Evolutionary conservation across 768 basidiomycete genomes (phyloP).

Genomic region (Auriculariales sp.): DNA sequence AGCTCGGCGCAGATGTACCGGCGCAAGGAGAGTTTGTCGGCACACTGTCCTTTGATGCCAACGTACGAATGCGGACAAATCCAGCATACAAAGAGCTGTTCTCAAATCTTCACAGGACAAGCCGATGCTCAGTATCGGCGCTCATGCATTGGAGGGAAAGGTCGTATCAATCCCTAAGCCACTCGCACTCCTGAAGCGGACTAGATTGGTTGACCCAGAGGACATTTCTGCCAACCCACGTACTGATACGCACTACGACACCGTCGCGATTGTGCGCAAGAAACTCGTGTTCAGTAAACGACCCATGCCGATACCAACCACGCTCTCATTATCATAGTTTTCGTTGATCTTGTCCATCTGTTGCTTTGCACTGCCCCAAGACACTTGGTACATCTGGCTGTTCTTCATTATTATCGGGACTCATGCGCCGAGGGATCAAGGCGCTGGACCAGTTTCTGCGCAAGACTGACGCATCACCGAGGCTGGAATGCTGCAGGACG

Average conservation of each 20-base stretch:
- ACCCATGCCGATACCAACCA: slow-evolving; percentile 48
- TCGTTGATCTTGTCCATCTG: not conserved
- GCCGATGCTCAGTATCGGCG: slow-evolving; percentile 68
- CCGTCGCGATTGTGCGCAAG: slow-evolving; percentile 58
- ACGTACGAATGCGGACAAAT: no score
- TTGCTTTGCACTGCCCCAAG: no score
- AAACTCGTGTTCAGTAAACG: slow-evolving; percentile 77
- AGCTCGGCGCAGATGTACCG: slow-evolving; percentile 38
- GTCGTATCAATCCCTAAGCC: slow-evolving; percentile 64
- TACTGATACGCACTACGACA: slow-evolving; percentile 32
- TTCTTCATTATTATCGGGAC: no score
- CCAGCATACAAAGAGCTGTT: no score
- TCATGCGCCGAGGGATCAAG: no score
- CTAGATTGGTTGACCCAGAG: slow-evolving; percentile 10
- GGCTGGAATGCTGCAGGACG: no score
- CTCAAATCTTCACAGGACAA: slow-evolving; percentile 41
- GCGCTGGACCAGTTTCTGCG: no score
- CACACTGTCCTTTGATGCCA: slow-evolving; percentile 45
- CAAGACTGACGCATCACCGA: no score
- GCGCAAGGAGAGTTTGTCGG: slow-evolving; percentile 60
- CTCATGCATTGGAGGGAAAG: slow-evolving; percentile 85
- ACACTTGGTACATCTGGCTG: no score
- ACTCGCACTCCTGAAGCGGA: slow-evolving; percentile 49
- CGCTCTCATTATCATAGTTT: not conserved
- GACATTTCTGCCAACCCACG: slow-evolving; percentile 9